Conservation (phyloP, 345 rosid genomes). For the Hibiscus tridactylites region DNA sequence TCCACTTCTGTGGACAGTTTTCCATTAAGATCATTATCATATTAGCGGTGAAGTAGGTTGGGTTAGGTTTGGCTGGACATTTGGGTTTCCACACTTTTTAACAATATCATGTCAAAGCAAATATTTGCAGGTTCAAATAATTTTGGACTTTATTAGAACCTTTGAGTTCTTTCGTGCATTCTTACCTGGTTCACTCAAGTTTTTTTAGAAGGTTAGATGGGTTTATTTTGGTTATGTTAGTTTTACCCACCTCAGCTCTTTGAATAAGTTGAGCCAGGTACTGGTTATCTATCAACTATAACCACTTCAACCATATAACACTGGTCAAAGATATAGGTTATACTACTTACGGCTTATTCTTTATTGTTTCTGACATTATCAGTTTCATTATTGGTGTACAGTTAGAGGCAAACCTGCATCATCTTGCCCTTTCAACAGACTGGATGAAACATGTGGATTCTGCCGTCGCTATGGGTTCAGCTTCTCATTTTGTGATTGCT, state of each 20-base stretch:
- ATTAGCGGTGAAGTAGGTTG: background rate
- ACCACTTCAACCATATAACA: background rate
- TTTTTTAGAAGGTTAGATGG: background rate
- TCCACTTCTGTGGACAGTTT: background rate
- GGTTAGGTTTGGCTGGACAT: background rate
- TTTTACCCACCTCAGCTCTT: background rate
- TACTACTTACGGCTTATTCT: background rate
- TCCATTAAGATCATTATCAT: background rate
- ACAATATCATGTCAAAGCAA: background rate
- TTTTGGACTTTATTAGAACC: background rate
- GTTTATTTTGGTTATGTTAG: background rate
- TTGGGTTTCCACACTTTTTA: background rate
- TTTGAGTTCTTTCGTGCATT: background rate
- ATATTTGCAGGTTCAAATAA: background rate
- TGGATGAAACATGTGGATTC: slow-evolving; percentile 81
- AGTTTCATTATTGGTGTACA: slow-evolving; percentile 30
- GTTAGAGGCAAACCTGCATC: slow-evolving; percentile 77
- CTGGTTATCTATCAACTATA: background rate
- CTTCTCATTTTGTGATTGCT: slow-evolving; percentile 52
- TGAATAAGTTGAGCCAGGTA: background rate
- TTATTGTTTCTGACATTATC: background rate
- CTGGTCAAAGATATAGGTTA: background rate
- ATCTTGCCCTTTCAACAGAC: slow-evolving; percentile 64
- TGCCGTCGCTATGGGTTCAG: slow-evolving; percentile 56
- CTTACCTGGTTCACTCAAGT: background rate